These are phyloP conservation scores for Penicillium sp. DNA, from an alignment of 2,329 filamentous ascomycete species.

Conservation along the genomic window DNA sequence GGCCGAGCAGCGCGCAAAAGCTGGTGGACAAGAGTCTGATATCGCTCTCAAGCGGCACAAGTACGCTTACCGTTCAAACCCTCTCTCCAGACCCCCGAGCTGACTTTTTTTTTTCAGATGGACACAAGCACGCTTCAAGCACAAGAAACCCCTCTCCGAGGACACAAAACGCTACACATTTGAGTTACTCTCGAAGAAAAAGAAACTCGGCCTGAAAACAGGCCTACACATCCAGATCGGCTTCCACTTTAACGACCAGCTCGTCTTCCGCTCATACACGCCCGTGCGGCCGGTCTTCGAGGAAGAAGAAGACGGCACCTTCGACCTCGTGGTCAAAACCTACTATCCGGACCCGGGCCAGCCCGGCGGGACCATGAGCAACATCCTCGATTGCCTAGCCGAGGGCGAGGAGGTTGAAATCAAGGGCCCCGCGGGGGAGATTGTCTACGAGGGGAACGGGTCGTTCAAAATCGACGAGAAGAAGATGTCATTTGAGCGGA, in stretches of 20 bases:
- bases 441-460: conserved; percentile 55
- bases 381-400: conserved; percentile 57
- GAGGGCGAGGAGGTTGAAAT: conserved; percentile 57
- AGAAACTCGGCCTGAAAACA: conserved; percentile 52
- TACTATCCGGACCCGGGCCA: conserved; percentile 55
- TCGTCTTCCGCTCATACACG: conserved; percentile 58
- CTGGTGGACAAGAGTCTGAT: conserved; percentile 36
- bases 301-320: conserved; percentile 49
- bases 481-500: conserved; percentile 47
- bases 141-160: conserved; percentile 48
- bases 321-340: conserved; percentile 57
- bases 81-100: not conserved
- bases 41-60: conserved; percentile 45
- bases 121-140: conserved; percentile 48
- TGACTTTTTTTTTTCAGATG: conserved; percentile 38
- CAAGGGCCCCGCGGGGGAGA: conserved; percentile 57
- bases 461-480: conserved; percentile 52
- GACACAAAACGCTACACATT: conserved; percentile 37
- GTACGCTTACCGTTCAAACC: conserved; percentile 12
- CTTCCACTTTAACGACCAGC: conserved; percentile 57
- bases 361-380: conserved; percentile 60
- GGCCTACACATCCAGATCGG: conserved; percentile 60
- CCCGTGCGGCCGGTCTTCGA: conserved; percentile 53
- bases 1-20: conserved; percentile 44
- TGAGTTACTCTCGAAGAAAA: conserved; percentile 29